A percentile compares a stretch with the other conserved stretches of the same genome.
These are phyloP conservation scores for Neofusicoccum umdonicola DNA, from an alignment of 2,329 filamentous ascomycete species.

Conservation along the genomic window DNA sequence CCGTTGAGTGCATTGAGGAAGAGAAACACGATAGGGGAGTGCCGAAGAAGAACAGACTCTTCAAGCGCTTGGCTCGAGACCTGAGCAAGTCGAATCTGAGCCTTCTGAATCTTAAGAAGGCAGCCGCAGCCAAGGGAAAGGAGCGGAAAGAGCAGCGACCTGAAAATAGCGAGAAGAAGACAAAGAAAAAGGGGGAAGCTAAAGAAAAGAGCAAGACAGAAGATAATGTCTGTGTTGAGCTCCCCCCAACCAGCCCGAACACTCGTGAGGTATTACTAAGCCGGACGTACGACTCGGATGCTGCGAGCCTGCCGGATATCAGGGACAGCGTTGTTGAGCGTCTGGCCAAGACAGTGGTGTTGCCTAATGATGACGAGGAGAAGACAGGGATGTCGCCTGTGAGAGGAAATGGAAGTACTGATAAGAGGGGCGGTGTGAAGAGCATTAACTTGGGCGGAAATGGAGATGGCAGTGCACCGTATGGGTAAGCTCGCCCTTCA, in stretches of 20 bases:
- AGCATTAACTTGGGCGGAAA: slow-evolving; percentile 1
- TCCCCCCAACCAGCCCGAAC: background rate
- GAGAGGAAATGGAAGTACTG: background rate
- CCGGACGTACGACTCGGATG: slow-evolving; percentile 11
- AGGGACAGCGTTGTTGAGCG: slow-evolving; percentile 10
- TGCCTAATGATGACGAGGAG: background rate
- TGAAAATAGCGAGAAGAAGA: background rate
- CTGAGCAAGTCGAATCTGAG: slow-evolving; percentile 2
- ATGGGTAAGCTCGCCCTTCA: background rate
- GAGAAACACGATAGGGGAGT: slow-evolving; percentile 10
- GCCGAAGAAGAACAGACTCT: slow-evolving; percentile 21
- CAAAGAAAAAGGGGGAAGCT: background rate
- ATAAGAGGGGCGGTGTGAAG: background rate
- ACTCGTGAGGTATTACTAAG: background rate
- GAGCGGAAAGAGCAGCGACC: background rate
- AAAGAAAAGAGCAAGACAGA: background rate
- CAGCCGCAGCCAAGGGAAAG: background rate
- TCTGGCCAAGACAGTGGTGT: background rate
- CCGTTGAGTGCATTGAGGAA: background rate
- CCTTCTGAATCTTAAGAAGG: slow-evolving; percentile 6
- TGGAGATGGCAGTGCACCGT: background rate
- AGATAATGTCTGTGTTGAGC: background rate
- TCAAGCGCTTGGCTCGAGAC: slow-evolving; percentile 8
- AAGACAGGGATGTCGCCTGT: background rate
- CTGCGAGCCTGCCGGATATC: slow-evolving; percentile 7